A percentile compares a stretch with the other conserved stretches of the same genome.
Conservation (phyloP, 2,329 filamentous ascomycete species). For the Neopestalotiopsis rosae region DNA sequence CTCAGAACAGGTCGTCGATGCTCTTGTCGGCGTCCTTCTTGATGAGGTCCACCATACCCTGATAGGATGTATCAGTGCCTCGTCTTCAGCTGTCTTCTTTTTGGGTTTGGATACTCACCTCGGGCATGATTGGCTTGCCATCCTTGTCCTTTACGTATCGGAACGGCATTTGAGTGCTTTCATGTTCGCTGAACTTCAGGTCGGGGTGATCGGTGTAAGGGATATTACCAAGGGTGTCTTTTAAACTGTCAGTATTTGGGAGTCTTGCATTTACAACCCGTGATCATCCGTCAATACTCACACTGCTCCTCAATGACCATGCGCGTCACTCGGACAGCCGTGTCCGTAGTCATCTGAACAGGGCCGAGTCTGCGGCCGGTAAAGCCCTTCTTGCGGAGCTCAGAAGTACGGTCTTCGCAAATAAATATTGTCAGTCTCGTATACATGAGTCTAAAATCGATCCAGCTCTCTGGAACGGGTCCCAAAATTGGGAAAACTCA, state of each 20-base stretch:
- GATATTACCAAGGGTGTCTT: slow-evolving; percentile 80
- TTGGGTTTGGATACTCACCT: slow-evolving; percentile 56
- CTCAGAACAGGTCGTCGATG: slow-evolving; percentile 81
- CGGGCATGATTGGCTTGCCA: slow-evolving; percentile 87
- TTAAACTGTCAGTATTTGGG: not conserved
- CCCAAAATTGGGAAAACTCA: slow-evolving; percentile 46
- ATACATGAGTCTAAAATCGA: not conserved
- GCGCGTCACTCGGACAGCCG: slow-evolving; percentile 90
- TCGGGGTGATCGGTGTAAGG: slow-evolving; percentile 88
- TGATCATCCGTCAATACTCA: slow-evolving; percentile 45
- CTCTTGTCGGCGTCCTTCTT: slow-evolving; percentile 92
- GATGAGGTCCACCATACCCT: slow-evolving; percentile 96
- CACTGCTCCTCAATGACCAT: slow-evolving; percentile 85
- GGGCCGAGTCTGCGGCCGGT: slow-evolving; percentile 85
- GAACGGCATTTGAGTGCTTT: slow-evolving; percentile 97
- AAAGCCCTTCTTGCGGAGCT: slow-evolving; percentile 93
- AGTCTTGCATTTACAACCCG: slow-evolving; percentile 4
- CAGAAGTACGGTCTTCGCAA: slow-evolving; percentile 76
- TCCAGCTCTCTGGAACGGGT: not conserved
- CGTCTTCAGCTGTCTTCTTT: not conserved
- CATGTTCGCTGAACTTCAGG: slow-evolving; percentile 85
- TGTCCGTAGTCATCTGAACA: slow-evolving; percentile 98
- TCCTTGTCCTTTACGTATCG: slow-evolving; percentile 82
- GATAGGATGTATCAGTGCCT: slow-evolving; percentile 22
- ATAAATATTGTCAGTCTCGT: not conserved